These are phyloP conservation scores for Eucalyptus albens DNA, from an alignment of 345 rosid species.

Conservation along the genomic window DNA sequence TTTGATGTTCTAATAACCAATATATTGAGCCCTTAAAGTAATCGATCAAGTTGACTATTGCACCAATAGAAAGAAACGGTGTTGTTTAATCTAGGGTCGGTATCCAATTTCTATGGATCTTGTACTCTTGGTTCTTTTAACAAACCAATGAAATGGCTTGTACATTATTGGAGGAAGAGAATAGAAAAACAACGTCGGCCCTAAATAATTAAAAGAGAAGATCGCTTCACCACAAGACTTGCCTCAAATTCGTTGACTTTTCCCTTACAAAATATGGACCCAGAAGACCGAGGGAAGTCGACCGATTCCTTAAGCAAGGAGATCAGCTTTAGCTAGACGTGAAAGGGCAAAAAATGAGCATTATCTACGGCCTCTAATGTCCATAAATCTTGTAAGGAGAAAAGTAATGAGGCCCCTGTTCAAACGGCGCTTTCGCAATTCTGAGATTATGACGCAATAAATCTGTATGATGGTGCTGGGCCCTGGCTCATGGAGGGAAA, in stretches of 20 bases:
- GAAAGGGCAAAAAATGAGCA: background rate
- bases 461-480: background rate
- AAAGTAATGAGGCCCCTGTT: background rate
- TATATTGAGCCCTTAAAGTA: background rate
- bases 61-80: background rate
- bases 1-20: background rate
- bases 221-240: background rate
- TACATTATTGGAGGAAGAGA: background rate
- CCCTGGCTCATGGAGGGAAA: background rate
- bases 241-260: background rate
- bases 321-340: background rate
- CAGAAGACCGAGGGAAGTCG: background rate
- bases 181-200: background rate
- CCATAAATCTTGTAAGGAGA: background rate
- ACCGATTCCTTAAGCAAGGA: background rate
- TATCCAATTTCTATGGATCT: background rate
- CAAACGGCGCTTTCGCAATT: background rate
- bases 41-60: background rate
- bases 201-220: background rate
- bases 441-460: background rate
- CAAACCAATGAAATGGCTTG: background rate
- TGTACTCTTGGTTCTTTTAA: background rate
- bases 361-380: background rate
- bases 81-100: background rate
- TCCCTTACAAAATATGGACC: background rate